These are phyloP conservation scores for Aspergillus asperescens DNA, from an alignment of 495 filamentous ascomycete species.

Conservation along the genomic window DNA sequence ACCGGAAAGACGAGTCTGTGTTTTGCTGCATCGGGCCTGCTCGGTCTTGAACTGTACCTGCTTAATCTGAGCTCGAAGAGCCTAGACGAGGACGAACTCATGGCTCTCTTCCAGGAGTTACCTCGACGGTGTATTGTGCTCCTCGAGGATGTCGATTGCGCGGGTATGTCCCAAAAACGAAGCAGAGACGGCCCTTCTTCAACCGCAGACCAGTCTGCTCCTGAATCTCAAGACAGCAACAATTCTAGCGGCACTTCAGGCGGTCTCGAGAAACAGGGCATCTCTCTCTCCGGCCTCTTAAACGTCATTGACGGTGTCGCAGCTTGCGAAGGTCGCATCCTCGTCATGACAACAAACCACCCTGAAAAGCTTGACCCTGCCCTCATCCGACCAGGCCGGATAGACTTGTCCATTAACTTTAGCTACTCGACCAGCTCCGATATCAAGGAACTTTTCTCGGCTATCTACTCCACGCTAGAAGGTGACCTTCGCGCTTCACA, in stretches of 20 bases:
- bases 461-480: slow-evolving; percentile 55
- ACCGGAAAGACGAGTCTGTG: slow-evolving; percentile 51
- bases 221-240: not conserved
- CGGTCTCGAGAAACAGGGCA: slow-evolving; percentile 21
- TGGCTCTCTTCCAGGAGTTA: slow-evolving; percentile 58
- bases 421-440: slow-evolving; percentile 57
- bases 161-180: slow-evolving; percentile 53
- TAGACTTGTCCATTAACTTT: slow-evolving; percentile 71
- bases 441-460: slow-evolving; percentile 61
- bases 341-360: slow-evolving; percentile 86
- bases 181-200: not conserved
- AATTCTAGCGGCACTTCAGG: not conserved
- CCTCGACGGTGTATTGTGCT: slow-evolving; percentile 43
- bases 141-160: slow-evolving; percentile 46
- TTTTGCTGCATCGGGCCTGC: slow-evolving; percentile 41
- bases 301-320: slow-evolving; percentile 82
- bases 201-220: not conserved
- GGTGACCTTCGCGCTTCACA: slow-evolving; percentile 19
- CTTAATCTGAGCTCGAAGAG: slow-evolving; percentile 40
- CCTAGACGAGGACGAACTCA: slow-evolving; percentile 61
- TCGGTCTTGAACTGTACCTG: slow-evolving; percentile 43
- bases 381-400: slow-evolving; percentile 68
- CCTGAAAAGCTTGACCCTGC: slow-evolving; percentile 69
- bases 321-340: slow-evolving; percentile 66
- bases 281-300: slow-evolving; percentile 67